phyloP scores from a whole-genome alignment of 140 eudicot genomes.

The Anethum foeniculum region DNA sequence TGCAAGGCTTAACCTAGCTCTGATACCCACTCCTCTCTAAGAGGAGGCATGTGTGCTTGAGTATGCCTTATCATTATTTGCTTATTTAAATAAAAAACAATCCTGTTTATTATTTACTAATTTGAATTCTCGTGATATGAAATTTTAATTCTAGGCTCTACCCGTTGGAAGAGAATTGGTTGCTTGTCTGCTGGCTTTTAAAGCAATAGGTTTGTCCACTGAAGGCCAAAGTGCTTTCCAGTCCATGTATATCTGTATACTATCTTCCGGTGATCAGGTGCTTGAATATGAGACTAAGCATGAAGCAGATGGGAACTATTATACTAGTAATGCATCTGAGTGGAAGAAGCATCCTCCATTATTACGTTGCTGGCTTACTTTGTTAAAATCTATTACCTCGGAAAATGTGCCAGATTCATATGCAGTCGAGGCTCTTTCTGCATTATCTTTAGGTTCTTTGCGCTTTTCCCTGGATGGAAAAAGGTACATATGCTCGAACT shows the following conservation, averaged over 20 bases:
- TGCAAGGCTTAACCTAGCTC: not conserved
- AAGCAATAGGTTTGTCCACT: conserved; percentile 41
- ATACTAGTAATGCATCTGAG: conserved; percentile 29
- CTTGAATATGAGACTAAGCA: conserved; percentile 35
- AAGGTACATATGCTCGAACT: conserved; percentile 34
- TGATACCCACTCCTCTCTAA: not conserved
- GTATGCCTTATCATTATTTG: not conserved
- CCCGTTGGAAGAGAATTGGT: conserved; percentile 82
- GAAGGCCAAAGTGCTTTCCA: conserved; percentile 64
- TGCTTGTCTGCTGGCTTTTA: conserved; percentile 65
- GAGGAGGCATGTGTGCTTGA: not conserved
- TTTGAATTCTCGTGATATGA: not conserved
- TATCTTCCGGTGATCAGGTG: conserved; percentile 30
- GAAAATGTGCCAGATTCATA: conserved; percentile 42
- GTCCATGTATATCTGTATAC: conserved; percentile 29
- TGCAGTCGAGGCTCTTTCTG: conserved; percentile 45
- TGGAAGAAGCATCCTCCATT: conserved; percentile 61
- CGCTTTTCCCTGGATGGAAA: conserved; percentile 60
- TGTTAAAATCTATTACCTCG: conserved; percentile 44
- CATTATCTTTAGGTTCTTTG: conserved; percentile 56
- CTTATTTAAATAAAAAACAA: not conserved
- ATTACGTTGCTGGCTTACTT: conserved; percentile 50
- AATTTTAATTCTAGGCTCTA: conserved; percentile 38
- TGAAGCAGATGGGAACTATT: conserved; percentile 21
- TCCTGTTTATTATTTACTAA: not conserved